phyloP scores from a whole-genome alignment of 2,329 filamentous ascomycete genomes.

The Beauveria asiatica region DNA sequence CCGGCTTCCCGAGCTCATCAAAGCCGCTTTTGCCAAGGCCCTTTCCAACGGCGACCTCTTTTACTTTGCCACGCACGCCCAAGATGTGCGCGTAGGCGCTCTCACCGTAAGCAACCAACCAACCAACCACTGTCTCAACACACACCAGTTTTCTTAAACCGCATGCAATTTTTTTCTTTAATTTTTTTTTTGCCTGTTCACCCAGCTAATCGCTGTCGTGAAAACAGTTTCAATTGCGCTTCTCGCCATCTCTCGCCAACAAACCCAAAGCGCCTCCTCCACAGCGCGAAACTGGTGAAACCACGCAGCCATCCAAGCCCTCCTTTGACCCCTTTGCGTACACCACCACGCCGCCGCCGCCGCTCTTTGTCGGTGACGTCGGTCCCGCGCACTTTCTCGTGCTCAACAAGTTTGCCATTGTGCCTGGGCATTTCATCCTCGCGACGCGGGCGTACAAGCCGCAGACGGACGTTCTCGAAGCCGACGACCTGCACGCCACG shows the following conservation, averaged over 20 bases:
- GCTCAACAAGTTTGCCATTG: constrained; percentile 68
- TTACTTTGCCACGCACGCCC: constrained; percentile 47
- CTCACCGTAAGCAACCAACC: constrained; percentile 36
- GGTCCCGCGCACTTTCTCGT: constrained; percentile 53
- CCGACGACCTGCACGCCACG: constrained; percentile 51
- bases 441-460: constrained; percentile 53
- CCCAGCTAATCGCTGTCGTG: background rate
- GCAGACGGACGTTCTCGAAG: constrained; percentile 57
- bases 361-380: constrained; percentile 45
- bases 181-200: too few species aligned
- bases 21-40: constrained; percentile 39
- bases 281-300: constrained; percentile 20
- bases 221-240: constrained; percentile 61
- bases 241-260: constrained; percentile 57
- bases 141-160: too few species aligned
- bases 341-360: constrained; percentile 42
- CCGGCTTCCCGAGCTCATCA: constrained; percentile 44
- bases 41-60: constrained; percentile 38
- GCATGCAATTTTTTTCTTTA: too few species aligned
- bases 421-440: constrained; percentile 64
- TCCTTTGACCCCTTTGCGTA: constrained; percentile 57
- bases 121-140: background rate
- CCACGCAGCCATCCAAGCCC: constrained; percentile 27
- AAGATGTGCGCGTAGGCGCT: constrained; percentile 35
- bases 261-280: constrained; percentile 48